phyloP scores from a whole-genome alignment of 1,284 basidiomycete species.

The Austroboletus niveus region DNA sequence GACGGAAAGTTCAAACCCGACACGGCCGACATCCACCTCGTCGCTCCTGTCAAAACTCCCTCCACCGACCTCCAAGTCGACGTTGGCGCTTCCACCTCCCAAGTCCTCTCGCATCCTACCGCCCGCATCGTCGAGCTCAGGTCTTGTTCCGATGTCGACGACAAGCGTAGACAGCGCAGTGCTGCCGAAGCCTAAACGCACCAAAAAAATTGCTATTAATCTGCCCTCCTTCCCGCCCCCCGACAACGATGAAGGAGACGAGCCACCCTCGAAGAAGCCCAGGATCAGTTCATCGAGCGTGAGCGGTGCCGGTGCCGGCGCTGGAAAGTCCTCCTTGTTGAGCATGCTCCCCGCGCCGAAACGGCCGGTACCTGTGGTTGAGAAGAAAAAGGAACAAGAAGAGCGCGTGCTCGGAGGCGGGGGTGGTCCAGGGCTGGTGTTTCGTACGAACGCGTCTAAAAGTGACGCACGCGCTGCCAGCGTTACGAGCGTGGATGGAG shows the following conservation, averaged over 20 bases:
- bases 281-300: constrained; percentile 31
- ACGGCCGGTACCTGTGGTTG: constrained; percentile 38
- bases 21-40: constrained; percentile 14
- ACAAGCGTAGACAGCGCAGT: constrained; percentile 3
- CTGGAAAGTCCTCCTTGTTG: constrained; percentile 63
- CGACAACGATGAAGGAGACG: constrained; percentile 37
- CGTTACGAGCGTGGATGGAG: constrained; percentile 6
- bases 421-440: constrained; percentile 56
- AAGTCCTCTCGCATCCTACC: constrained; percentile 17
- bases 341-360: constrained; percentile 77
- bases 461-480: no score
- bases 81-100: constrained; percentile 38
- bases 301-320: constrained; percentile 32
- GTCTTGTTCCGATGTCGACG: constrained; percentile 9
- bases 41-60: constrained; percentile 24
- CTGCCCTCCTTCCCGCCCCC: constrained; percentile 51
- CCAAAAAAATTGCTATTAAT: constrained; percentile 71
- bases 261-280: constrained; percentile 57
- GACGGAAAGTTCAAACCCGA: neutral
- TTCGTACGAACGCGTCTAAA: constrained; percentile 33
- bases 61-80: constrained; percentile 31
- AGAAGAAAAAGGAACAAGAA: constrained; percentile 32
- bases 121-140: constrained; percentile 30
- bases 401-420: constrained; percentile 64
- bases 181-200: constrained; percentile 39